phyloP scores from a whole-genome alignment of 2,329 filamentous ascomycete genomes.

The Trichothecium sympodiale region DNA sequence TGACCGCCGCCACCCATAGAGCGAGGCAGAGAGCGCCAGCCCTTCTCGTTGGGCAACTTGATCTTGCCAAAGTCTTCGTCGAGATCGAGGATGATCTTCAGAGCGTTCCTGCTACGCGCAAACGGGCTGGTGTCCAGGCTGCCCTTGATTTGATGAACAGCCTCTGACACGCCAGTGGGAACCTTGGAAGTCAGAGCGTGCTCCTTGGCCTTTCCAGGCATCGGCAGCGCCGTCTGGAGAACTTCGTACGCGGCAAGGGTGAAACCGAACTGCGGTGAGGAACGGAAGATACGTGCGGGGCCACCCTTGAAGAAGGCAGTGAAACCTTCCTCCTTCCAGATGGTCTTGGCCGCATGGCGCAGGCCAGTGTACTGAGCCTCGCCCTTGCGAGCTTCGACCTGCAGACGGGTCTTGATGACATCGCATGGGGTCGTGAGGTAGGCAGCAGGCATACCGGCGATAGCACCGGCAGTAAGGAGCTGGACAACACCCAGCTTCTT shows the following conservation, averaged over 20 bases:
- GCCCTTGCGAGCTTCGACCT: constrained; percentile 94
- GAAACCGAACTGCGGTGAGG: constrained; percentile 95
- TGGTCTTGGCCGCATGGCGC: constrained; percentile 72
- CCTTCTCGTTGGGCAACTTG: constrained; percentile 43
- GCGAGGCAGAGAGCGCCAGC: constrained; percentile 41
- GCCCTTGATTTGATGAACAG: constrained; percentile 33
- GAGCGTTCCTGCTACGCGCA: constrained; percentile 66
- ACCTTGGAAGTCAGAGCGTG: constrained; percentile 38
- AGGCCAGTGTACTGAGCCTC: constrained; percentile 81
- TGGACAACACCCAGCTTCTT: constrained; percentile 87
- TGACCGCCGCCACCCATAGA: constrained; percentile 31
- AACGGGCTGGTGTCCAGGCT: constrained; percentile 35
- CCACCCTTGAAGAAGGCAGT: constrained; percentile 98
- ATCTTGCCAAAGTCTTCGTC: constrained; percentile 85
- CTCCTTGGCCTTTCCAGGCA: constrained; percentile 47
- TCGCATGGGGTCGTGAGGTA: constrained; percentile 97
- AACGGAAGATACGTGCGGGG: constrained; percentile 86
- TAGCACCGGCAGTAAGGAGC: constrained; percentile 87
- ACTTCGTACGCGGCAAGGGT: constrained; percentile 93
- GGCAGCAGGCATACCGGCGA: constrained; percentile 81
- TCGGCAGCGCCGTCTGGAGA: constrained; percentile 66
- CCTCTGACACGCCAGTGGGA: constrained; percentile 50
- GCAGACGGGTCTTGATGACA: constrained; percentile 96
- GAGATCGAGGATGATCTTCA: constrained; percentile 91
- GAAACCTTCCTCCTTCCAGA: constrained; percentile 87